Evolutionary conservation across 1,284 basidiomycete species (phyloP).

Genomic region (Golubevia pallescens): DNA sequence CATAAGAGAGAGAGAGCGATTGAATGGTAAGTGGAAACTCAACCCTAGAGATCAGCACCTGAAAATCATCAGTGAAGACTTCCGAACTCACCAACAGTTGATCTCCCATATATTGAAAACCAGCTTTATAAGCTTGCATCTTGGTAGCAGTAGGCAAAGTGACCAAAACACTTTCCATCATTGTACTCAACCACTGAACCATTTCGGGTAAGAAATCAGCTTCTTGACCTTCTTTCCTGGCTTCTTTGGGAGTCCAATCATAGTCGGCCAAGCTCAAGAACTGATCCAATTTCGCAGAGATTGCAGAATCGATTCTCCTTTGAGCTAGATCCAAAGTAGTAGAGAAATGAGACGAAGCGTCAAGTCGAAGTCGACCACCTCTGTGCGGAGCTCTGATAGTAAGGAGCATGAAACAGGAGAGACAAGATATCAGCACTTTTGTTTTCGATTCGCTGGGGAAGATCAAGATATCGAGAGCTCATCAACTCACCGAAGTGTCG

Average conservation of each 20-base stretch:
- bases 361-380: conserved; percentile 78
- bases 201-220: conserved; percentile 47
- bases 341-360: conserved; percentile 74
- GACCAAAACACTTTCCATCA: conserved; percentile 59
- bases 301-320: conserved; percentile 79
- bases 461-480: not conserved
- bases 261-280: conserved; percentile 95
- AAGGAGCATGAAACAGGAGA: conserved; percentile 1
- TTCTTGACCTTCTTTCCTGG: conserved; percentile 1
- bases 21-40: not conserved
- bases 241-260: conserved; percentile 82
- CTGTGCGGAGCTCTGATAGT: conserved; percentile 75
- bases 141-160: conserved; percentile 37
- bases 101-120: conserved; percentile 37
- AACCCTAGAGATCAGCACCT: not conserved
- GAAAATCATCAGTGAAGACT: too few relatives aligned
- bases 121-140: conserved; percentile 30
- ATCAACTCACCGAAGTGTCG: conserved; percentile 66
- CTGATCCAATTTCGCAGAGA: conserved; percentile 91
- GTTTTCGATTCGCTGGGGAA: not conserved
- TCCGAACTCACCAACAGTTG: conserved; percentile 30
- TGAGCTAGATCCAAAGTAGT: conserved; percentile 76
- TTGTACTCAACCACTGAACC: conserved; percentile 52
- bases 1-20: too few relatives aligned
- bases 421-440: not conserved